Evolutionary conservation across 306 rosid genomes (phyloP).

Genomic region (Cicer arietinum): DNA sequence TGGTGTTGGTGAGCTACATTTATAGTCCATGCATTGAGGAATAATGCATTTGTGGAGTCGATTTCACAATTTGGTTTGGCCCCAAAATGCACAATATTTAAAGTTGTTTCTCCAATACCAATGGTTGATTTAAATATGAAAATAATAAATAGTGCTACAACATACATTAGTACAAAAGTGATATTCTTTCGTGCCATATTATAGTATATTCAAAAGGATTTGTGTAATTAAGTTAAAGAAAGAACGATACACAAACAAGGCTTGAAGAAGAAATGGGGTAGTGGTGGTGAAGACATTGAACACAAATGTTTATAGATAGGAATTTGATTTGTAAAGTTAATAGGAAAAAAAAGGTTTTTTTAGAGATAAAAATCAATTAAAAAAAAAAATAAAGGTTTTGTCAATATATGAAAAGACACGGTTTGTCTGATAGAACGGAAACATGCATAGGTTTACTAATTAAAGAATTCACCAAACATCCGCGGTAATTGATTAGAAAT

Average conservation of each 20-base stretch:
- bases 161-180: neutral
- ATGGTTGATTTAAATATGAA: slow-evolving; percentile 14
- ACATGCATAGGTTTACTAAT: slow-evolving; percentile 32
- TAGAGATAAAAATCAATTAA: too few relatives aligned
- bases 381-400: neutral
- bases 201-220: neutral
- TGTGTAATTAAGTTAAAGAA: neutral
- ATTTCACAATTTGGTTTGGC: slow-evolving; percentile 47
- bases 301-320: slow-evolving; percentile 35
- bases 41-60: slow-evolving; percentile 46
- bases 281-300: slow-evolving; percentile 9
- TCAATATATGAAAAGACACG: neutral
- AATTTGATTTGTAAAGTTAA: slow-evolving; percentile 11
- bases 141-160: slow-evolving; percentile 9
- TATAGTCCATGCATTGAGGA: slow-evolving; percentile 49
- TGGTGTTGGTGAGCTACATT: slow-evolving; percentile 50
- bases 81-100: slow-evolving; percentile 49
- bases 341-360: neutral
- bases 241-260: neutral
- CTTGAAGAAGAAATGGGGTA: neutral
- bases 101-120: slow-evolving; percentile 30
- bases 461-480: neutral
- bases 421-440: slow-evolving; percentile 15
- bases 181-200: slow-evolving; percentile 27
- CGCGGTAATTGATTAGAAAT: neutral